These are phyloP conservation scores for Fusarium avenaceum DNA, from an alignment of 2,329 filamentous ascomycete species.

Conservation along the genomic window DNA sequence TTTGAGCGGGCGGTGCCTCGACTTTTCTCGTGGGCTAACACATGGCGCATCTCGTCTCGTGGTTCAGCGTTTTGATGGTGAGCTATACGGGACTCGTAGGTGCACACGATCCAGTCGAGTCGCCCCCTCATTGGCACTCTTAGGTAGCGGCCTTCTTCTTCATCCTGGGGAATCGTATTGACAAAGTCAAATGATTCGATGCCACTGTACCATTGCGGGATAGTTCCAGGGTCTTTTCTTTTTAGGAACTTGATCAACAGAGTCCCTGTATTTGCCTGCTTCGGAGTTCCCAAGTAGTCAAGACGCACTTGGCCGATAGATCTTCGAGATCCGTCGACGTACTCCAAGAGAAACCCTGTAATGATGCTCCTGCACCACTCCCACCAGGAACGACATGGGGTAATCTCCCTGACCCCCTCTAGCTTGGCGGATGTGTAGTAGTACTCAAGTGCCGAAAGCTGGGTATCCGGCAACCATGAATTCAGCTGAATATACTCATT, in stretches of 20 bases:
- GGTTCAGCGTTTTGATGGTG: not conserved
- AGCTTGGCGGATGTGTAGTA: not conserved
- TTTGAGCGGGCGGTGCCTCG: too few species aligned
- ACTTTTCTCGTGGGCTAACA: not conserved
- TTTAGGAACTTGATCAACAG: not conserved
- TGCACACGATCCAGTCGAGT: not conserved
- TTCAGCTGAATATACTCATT: not conserved
- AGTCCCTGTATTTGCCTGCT: rapidly evolving
- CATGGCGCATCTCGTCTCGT: not conserved
- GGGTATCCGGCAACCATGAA: not conserved
- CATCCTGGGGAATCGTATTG: too few species aligned
- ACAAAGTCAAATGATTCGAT: too few species aligned
- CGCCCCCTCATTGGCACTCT: not conserved
- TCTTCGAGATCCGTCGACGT: not conserved
- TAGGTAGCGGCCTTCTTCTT: not conserved
- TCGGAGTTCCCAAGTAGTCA: rapidly evolving
- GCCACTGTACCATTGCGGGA: too few species aligned
- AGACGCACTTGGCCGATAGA: not conserved
- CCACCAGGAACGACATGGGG: not conserved
- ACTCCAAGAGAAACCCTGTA: not conserved
- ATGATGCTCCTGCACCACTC: not conserved
- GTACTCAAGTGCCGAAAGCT: rapidly evolving
- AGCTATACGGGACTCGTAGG: not conserved
- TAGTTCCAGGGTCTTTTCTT: not conserved
- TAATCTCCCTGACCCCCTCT: not conserved